A percentile compares a stretch with the other conserved stretches of the same genome.
Evolutionary conservation across 2,329 filamentous ascomycete species (phyloP).

Genomic region (Metarhizium anisopliae): DNA sequence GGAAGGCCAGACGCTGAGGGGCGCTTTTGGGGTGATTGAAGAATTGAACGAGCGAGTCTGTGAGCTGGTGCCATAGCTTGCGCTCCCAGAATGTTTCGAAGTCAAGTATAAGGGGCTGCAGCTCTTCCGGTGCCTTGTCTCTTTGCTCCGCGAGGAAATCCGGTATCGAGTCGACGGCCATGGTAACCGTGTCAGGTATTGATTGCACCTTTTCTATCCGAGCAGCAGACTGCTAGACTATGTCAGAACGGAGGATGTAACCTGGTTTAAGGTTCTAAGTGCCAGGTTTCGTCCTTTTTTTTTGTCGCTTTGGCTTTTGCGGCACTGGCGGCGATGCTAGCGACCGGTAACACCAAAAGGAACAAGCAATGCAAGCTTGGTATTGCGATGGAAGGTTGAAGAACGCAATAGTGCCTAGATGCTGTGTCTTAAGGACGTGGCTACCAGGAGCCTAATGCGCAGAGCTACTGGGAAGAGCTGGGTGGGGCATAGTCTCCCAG

Average conservation of each 20-base stretch:
- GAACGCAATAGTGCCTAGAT: not conserved
- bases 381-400: not conserved
- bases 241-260: not conserved
- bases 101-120: conserved; percentile 78
- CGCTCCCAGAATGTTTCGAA: conserved; percentile 98
- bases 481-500: not conserved
- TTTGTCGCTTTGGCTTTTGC: not conserved
- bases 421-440: too few species aligned
- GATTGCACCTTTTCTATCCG: not conserved
- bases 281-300: not conserved
- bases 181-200: conserved; percentile 24
- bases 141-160: conserved; percentile 89
- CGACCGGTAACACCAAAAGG: not conserved
- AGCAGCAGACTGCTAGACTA: not conserved
- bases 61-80: conserved; percentile 98
- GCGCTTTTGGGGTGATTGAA: conserved; percentile 77
- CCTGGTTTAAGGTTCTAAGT: too few species aligned
- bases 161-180: conserved; percentile 81
- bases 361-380: not conserved
- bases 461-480: not conserved
- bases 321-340: not conserved
- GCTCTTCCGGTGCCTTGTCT: conserved; percentile 76
- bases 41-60: conserved; percentile 77
- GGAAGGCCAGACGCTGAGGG: conserved; percentile 78
- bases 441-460: too few species aligned